phyloP scores from a whole-genome alignment of 2,329 filamentous ascomycete genomes.

The Sarocladium kiliense region DNA sequence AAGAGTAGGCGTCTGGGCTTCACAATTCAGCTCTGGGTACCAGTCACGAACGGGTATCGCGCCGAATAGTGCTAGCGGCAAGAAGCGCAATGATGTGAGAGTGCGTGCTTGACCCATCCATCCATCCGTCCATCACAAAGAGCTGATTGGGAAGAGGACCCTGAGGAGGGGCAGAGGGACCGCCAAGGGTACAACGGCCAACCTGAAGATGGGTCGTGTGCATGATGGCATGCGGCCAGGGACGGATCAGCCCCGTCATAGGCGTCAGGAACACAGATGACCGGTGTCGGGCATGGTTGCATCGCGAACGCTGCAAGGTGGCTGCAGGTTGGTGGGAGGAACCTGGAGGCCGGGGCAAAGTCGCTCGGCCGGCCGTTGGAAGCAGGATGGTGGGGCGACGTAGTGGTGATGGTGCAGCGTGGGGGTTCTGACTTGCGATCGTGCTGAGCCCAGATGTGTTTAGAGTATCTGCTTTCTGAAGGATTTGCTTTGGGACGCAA shows the following conservation, averaged over 20 bases:
- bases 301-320: background rate
- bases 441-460: background rate
- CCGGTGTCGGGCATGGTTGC: slow-evolving; percentile 5
- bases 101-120: background rate
- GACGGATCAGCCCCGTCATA: background rate
- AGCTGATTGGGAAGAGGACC: background rate
- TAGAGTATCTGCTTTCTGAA: too few species aligned
- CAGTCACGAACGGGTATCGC: background rate
- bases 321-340: background rate
- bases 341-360: background rate
- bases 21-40: background rate
- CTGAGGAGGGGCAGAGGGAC: background rate
- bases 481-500: too few species aligned
- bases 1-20: too few species aligned
- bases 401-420: background rate
- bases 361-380: background rate
- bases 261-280: slow-evolving; percentile 2
- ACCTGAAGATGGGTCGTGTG: background rate
- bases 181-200: background rate
- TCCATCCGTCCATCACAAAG: background rate
- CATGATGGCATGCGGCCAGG: background rate
- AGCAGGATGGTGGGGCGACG: background rate
- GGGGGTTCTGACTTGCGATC: background rate
- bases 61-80: background rate
- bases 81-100: slow-evolving; percentile 1